Base-by-base conservation (phyloP, 192 early-diverging fungal genomes). In the Backusella morwellensis region DNA sequence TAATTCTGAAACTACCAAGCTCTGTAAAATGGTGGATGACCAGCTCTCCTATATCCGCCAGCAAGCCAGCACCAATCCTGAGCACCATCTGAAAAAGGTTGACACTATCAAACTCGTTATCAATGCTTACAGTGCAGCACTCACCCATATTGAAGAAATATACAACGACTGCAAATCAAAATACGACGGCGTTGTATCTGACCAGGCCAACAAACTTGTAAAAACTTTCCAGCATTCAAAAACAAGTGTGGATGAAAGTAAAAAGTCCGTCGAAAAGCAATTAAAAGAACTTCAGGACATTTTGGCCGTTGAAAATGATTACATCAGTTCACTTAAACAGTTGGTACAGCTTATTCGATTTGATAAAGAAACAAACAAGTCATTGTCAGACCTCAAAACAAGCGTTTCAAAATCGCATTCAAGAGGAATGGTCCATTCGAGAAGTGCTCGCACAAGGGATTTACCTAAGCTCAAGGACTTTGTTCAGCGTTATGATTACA, bases 31-130 rank as follows among this genome's bases (percentile, higher is more conserved):
- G 19, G 68, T 73, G 15, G 78, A 79, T 35, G 78, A 79, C 17
- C 78, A 79, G 42, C 54, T 79, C 9, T 38, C 50, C 1, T 79
- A 75, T 41, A 71, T 79, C n/a, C 63, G 67, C 32, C 78, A 79
- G 66, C 78, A 74, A 34, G 38, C 73, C 11, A 56, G 29, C 1
- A 50, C 73, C 17, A 79, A 74, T 56, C 78, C 78, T 8, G 73
- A 79, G 1, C 29, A 75, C 3, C 40, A 70, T 34, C 26, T 74
- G 1, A 79, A 79, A 19, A 74, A 70, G 36, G 15, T 68, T 4
- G 78, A 79, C 14, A 40, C 78, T 9, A 79, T 79, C 68, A 68
- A 75, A 0, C 41, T 70, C 15, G 52, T 79, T 17, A 42, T 70
- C 52, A 68, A 70, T 23, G 67, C 73, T 6, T 79, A 75, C n/a